Conservation (phyloP, 345 rosid genomes). For the Moricandia arvensis region DNA sequence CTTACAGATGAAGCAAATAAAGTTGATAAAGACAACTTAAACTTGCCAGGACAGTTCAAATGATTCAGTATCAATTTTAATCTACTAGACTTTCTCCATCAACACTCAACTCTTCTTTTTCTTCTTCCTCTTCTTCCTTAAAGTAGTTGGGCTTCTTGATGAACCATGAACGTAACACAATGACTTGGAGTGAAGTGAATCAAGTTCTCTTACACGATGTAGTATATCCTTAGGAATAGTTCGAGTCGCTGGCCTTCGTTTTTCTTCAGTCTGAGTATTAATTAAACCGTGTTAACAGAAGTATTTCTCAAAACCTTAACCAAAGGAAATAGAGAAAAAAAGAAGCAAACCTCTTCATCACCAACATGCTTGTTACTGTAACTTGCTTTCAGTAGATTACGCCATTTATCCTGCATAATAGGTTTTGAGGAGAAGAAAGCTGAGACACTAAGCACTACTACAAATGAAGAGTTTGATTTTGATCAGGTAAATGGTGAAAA, state of each 20-base stretch:
- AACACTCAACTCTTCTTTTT: not conserved
- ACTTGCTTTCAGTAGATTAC: constrained; percentile 80
- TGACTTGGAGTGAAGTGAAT: constrained; percentile 43
- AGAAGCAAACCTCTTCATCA: constrained; percentile 54
- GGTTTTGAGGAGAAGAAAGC: not conserved
- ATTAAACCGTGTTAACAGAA: not conserved
- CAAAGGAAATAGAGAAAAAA: constrained; percentile 2
- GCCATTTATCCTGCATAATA: constrained; percentile 40
- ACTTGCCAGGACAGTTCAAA: constrained; percentile 2
- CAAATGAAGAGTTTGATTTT: not conserved
- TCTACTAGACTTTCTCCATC: not conserved
- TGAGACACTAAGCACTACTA: not conserved
- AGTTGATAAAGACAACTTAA: not conserved
- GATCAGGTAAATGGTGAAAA: not conserved
- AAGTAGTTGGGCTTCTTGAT: constrained; percentile 36
- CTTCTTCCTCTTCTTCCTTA: constrained; percentile 28
- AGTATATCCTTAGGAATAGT: constrained; percentile 55
- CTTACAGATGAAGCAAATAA: not conserved
- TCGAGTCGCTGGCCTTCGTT: constrained; percentile 39
- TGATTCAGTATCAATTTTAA: not conserved
- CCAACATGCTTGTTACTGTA: constrained; percentile 37
- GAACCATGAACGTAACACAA: constrained; percentile 8
- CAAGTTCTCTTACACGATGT: constrained; percentile 64
- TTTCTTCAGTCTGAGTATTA: constrained; percentile 53
- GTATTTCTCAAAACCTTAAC: not conserved